These are phyloP conservation scores for Vanderwaltozyma verrucispora DNA, from an alignment of 805 yeast genomes.

Conservation along the genomic window DNA sequence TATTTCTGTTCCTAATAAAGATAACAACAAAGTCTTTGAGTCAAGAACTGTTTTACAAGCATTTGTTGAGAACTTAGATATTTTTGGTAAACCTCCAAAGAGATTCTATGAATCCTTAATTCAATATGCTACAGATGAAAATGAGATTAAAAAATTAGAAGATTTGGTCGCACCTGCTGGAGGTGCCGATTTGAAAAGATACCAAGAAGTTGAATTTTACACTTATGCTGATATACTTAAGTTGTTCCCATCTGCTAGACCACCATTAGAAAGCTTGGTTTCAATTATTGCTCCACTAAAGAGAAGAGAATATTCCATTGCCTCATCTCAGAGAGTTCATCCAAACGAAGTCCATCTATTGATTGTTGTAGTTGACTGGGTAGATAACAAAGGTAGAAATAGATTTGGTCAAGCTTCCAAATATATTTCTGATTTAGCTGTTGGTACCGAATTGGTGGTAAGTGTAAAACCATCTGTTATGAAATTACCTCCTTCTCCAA, in stretches of 20 bases:
- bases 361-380: constrained; percentile 95
- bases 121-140: constrained; percentile 56
- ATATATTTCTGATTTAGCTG: constrained; percentile 64
- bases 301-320: constrained; percentile 96
- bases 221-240: constrained; percentile 74
- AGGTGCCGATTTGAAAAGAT: constrained; percentile 71
- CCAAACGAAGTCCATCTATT: constrained; percentile 84
- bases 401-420: constrained; percentile 94
- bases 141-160: constrained; percentile 51
- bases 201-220: constrained; percentile 74
- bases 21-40: constrained; percentile 46
- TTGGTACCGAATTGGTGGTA: constrained; percentile 83
- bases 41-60: constrained; percentile 76
- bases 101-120: constrained; percentile 81
- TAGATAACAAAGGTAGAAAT: constrained; percentile 71
- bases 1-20: constrained; percentile 63
- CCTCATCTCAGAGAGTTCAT: constrained; percentile 89
- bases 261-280: constrained; percentile 57
- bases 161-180: constrained; percentile 69
- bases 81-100: constrained; percentile 94
- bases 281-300: constrained; percentile 74
- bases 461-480: constrained; percentile 94
- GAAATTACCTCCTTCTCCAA: constrained; percentile 83
- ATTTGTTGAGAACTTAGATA: constrained; percentile 68
- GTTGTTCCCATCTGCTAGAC: constrained; percentile 74